Percentiles rank a stretch among this genome's conserved stretches.
phyloP scores from a whole-genome alignment of 1,284 basidiomycete genomes.

The Leccinum pachyderme region DNA sequence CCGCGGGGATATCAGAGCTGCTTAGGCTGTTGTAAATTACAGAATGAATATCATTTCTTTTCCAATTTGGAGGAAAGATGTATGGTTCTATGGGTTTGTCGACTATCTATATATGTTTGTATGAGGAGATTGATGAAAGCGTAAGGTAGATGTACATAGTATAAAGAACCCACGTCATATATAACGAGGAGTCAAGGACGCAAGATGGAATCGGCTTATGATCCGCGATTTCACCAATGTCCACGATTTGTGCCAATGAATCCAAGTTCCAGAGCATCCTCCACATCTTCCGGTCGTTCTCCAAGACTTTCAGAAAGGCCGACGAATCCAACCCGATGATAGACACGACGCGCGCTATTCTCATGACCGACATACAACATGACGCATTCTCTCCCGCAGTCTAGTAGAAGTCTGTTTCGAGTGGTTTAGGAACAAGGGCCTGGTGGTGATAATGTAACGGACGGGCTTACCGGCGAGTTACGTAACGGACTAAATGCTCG shows the following conservation, averaged over 20 bases:
- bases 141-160: neutral
- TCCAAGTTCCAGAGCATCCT: conserved; percentile 52
- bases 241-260: conserved; percentile 38
- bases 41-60: too few relatives aligned
- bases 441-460: neutral
- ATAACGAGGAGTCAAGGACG: neutral
- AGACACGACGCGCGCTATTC: conserved; percentile 49
- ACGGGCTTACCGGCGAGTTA: conserved; percentile 37
- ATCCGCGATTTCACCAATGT: conserved; percentile 21
- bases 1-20: neutral
- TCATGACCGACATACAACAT: conserved; percentile 52
- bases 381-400: conserved; percentile 37
- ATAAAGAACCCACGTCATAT: neutral
- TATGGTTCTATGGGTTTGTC: neutral
- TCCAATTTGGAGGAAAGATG: neutral
- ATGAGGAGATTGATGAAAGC: neutral
- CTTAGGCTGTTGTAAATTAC: neutral
- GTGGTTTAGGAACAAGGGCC: conserved; percentile 6
- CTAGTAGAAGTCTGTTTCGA: conserved; percentile 38
- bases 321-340: conserved; percentile 49
- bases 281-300: conserved; percentile 34
- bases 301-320: conserved; percentile 33
- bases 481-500: conserved; percentile 43
- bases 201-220: neutral
- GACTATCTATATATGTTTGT: neutral